Conservation (phyloP, 2,329 filamentous ascomycete genomes). For the Cytospora chrysosperma region DNA sequence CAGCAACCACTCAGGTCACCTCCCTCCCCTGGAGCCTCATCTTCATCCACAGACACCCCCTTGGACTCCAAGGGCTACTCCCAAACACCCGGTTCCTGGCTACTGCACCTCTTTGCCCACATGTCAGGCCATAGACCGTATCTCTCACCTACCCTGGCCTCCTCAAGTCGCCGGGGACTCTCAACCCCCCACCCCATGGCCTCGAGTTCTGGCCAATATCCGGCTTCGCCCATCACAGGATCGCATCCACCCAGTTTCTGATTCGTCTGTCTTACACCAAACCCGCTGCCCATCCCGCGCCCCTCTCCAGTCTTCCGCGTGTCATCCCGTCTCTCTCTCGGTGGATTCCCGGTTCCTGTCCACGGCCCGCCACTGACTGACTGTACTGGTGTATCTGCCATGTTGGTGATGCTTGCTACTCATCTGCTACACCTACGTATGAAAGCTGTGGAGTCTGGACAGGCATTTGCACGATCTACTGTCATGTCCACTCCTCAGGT, state of each 20-base stretch:
- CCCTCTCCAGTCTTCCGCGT: slow-evolving; percentile 1
- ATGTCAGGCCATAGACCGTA: slow-evolving; percentile 12
- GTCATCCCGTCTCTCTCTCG: slow-evolving; percentile 19
- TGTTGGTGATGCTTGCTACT: slow-evolving; percentile 11
- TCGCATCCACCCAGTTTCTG: slow-evolving; percentile 20
- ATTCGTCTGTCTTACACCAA: slow-evolving; percentile 15
- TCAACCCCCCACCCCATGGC: not conserved
- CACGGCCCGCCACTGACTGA: slow-evolving; percentile 6
- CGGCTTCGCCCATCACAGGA: slow-evolving; percentile 9
- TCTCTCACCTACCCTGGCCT: slow-evolving; percentile 13
- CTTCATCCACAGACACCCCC: not conserved
- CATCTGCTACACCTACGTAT: slow-evolving; percentile 23
- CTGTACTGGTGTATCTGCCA: no score
- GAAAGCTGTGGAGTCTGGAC: slow-evolving; percentile 31
- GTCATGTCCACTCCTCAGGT: slow-evolving; percentile 33
- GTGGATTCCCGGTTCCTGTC: slow-evolving; percentile 8
- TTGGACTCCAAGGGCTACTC: not conserved
- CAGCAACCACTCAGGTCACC: not conserved
- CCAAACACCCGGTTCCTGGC: not conserved
- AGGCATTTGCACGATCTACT: slow-evolving; percentile 46
- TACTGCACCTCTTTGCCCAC: not conserved
- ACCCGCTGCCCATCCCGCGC: slow-evolving; percentile 6
- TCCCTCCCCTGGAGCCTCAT: not conserved
- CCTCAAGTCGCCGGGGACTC: not conserved
- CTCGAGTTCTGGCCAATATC: slow-evolving; percentile 6